These are phyloP conservation scores for Suillus lakei DNA, from an alignment of 768 basidiomycete genomes.

Conservation along the genomic window DNA sequence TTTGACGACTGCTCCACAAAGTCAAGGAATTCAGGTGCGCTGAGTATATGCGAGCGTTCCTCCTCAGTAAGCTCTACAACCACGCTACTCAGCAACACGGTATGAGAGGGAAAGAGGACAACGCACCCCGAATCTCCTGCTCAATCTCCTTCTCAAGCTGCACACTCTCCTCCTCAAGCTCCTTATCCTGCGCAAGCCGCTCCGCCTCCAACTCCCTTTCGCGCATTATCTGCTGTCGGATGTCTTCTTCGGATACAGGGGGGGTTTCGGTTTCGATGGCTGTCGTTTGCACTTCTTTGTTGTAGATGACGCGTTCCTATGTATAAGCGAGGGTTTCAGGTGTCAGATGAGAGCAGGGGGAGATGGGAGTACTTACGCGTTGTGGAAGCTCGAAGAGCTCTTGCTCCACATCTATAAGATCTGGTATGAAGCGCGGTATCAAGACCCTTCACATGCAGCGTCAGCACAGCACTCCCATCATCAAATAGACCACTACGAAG, in stretches of 20 bases:
- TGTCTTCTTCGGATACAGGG: constrained; percentile 67
- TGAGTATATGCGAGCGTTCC: constrained; percentile 78
- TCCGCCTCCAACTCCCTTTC: constrained; percentile 78
- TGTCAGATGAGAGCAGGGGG: constrained; percentile 5
- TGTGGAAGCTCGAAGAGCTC: constrained; percentile 91
- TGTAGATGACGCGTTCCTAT: constrained; percentile 81
- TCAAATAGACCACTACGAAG: constrained; percentile 8
- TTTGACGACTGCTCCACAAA: constrained; percentile 96
- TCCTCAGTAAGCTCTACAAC: constrained; percentile 82
- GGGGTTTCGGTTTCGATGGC: constrained; percentile 60
- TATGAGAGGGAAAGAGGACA: neutral
- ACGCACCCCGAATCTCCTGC: constrained; percentile 79
- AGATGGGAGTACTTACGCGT: constrained; percentile 54
- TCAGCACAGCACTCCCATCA: neutral
- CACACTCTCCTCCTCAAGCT: constrained; percentile 81
- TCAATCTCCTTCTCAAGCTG: constrained; percentile 88
- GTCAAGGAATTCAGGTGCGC: constrained; percentile 90
- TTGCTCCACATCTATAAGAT: constrained; percentile 87
- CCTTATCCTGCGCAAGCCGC: constrained; percentile 69
- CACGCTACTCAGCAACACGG: constrained; percentile 11
- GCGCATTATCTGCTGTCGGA: constrained; percentile 67
- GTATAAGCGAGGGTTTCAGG: neutral
- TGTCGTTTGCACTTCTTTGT: constrained; percentile 84
- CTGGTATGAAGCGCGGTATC: constrained; percentile 68
- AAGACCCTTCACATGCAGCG: constrained; percentile 50